A percentile compares a stretch with the other conserved stretches of the same genome.
Conservation (phyloP, 2,329 filamentous ascomycete genomes). For the Didymella pomorum region DNA sequence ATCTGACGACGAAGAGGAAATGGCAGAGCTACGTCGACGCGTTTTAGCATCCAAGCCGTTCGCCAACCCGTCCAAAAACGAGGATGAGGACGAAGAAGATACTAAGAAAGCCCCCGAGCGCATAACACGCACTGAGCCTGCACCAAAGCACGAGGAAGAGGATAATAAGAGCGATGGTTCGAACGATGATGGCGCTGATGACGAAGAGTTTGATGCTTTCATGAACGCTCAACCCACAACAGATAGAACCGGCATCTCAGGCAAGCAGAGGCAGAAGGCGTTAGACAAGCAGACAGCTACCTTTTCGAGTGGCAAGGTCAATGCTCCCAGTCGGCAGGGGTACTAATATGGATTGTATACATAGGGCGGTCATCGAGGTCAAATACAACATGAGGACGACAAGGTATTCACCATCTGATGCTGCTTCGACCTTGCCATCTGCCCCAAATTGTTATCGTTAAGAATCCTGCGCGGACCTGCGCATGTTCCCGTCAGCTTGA, state of each 20-base stretch:
- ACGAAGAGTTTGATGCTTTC: slow-evolving; percentile 90
- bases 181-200: slow-evolving; percentile 67
- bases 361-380: not conserved
- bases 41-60: slow-evolving; percentile 95
- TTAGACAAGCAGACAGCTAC: slow-evolving; percentile 44
- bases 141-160: slow-evolving; percentile 55
- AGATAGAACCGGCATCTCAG: slow-evolving; percentile 77
- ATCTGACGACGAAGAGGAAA: slow-evolving; percentile 78
- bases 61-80: slow-evolving; percentile 61
- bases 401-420: not conserved
- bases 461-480: not conserved
- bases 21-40: slow-evolving; percentile 89
- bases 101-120: slow-evolving; percentile 67
- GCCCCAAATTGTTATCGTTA: not conserved
- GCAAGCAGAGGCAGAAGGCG: slow-evolving; percentile 64
- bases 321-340: slow-evolving; percentile 31
- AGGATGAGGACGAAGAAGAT: slow-evolving; percentile 30
- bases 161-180: slow-evolving; percentile 73
- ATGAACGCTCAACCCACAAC: slow-evolving; percentile 91
- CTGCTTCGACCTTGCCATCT: not conserved
- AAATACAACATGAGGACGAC: not conserved
- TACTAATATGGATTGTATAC: slow-evolving; percentile 4
- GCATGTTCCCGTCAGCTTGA: not conserved
- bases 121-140: slow-evolving; percentile 66
- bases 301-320: slow-evolving; percentile 44